Evolutionary conservation across 129 eudicot species (phyloP).

Genomic region (Tanacetum coccineum): DNA sequence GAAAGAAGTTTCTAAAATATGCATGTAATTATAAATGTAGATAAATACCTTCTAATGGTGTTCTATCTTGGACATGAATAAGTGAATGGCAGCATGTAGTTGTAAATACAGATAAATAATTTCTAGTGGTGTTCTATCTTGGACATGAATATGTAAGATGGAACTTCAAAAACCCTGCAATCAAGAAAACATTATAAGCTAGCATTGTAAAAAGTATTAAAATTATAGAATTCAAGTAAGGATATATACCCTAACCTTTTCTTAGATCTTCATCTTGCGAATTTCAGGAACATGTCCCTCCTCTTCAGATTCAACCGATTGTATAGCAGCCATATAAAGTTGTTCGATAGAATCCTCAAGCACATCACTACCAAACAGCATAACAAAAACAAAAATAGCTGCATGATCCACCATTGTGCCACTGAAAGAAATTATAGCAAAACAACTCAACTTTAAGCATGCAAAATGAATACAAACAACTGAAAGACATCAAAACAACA

Average conservation of each 20-base stretch:
- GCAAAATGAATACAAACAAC: not conserved
- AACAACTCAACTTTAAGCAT: not conserved
- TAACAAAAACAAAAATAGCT: slow-evolving; percentile 80
- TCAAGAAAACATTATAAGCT: no score
- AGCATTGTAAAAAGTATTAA: no score
- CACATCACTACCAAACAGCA: slow-evolving; percentile 82
- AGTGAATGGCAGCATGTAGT: no score
- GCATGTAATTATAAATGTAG: no score
- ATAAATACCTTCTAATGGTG: no score
- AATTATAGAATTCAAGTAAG: not conserved
- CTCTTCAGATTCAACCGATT: slow-evolving; percentile 58
- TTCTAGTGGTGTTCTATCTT: no score
- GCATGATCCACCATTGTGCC: slow-evolving; percentile 87
- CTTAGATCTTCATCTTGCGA: slow-evolving; percentile 57
- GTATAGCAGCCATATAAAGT: slow-evolving; percentile 62
- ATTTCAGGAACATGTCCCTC: slow-evolving; percentile 54
- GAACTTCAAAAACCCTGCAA: no score
- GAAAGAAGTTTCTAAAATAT: no score
- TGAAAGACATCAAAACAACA: not conserved
- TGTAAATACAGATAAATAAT: no score
- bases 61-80: no score
- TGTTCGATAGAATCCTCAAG: slow-evolving; percentile 83
- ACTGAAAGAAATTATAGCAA: slow-evolving; percentile 44
- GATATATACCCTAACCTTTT: slow-evolving; percentile 64
- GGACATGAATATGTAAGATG: no score